A percentile compares a stretch with the other conserved stretches of the same genome.
Conservation (phyloP, 2,329 filamentous ascomycete genomes). For the Aspergillus sp. region DNA sequence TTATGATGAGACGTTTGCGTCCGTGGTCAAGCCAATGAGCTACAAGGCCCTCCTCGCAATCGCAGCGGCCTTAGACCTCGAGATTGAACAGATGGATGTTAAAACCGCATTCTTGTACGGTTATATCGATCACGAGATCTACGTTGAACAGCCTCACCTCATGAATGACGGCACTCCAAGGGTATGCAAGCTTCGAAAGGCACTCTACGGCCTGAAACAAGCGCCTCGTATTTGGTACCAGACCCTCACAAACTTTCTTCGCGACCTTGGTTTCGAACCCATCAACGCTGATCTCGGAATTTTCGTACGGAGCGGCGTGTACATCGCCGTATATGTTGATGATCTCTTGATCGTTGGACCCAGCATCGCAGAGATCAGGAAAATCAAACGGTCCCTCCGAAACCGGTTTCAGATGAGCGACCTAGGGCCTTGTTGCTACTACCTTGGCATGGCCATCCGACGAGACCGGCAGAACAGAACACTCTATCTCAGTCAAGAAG, state of each 20-base stretch:
- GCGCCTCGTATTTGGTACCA: slow-evolving; percentile 12
- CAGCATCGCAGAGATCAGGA: background rate
- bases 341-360: background rate
- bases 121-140: no score
- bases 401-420: background rate
- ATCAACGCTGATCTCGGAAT: slow-evolving; percentile 2
- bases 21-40: no score
- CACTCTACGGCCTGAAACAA: no score
- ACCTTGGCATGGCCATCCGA: background rate
- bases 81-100: no score
- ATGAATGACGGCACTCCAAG: no score
- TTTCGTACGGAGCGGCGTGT: background rate
- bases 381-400: background rate
- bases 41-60: no score
- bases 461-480: background rate
- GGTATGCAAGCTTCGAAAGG: no score
- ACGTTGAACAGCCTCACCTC: no score
- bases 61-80: no score
- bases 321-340: slow-evolving; percentile 1
- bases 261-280: background rate
- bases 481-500: slow-evolving; percentile 1
- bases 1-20: no score
- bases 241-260: slow-evolving; percentile 5
- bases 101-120: no score
- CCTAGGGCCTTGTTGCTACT: background rate